phyloP scores from a whole-genome alignment of 1,284 basidiomycete genomes.

The Cutaneotrichosporon sp. region DNA sequence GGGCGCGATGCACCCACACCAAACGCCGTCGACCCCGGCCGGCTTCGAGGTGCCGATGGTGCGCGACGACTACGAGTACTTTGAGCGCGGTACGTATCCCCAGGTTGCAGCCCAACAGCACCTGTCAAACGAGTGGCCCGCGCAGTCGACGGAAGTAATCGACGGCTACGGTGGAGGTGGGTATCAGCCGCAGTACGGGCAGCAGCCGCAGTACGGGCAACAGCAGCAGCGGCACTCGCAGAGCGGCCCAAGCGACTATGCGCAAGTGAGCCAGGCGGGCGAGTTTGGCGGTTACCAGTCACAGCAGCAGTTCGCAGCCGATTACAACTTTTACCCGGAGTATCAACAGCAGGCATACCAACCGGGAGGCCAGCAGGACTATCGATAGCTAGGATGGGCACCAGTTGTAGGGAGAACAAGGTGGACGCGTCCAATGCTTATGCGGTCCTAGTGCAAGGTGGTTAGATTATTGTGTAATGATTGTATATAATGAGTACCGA shows the following conservation, averaged over 20 bases:
- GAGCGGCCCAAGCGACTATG: background rate
- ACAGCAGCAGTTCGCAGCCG: background rate
- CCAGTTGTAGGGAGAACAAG: background rate
- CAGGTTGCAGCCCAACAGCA: background rate
- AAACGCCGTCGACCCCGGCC: background rate
- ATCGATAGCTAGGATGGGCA: background rate
- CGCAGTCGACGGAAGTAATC: background rate
- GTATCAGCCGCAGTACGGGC: background rate
- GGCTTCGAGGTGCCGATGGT: slow-evolving; percentile 1
- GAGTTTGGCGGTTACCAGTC: background rate
- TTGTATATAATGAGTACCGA: background rate
- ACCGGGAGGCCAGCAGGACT: background rate
- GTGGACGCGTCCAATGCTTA: slow-evolving; percentile 1
- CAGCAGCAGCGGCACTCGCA: background rate
- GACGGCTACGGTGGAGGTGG: background rate
- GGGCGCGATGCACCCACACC: background rate
- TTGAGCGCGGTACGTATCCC: background rate
- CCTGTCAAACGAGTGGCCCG: slow-evolving; percentile 3
- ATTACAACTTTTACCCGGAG: background rate
- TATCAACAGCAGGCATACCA: background rate
- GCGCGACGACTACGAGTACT: slow-evolving; percentile 5
- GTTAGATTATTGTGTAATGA: background rate
- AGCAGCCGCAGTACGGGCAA: background rate
- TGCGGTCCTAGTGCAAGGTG: background rate
- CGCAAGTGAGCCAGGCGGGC: background rate